These are phyloP conservation scores for Phytophthora pistaciae DNA, from an alignment of 352 stramenopile genomes.

Conservation along the genomic window DNA sequence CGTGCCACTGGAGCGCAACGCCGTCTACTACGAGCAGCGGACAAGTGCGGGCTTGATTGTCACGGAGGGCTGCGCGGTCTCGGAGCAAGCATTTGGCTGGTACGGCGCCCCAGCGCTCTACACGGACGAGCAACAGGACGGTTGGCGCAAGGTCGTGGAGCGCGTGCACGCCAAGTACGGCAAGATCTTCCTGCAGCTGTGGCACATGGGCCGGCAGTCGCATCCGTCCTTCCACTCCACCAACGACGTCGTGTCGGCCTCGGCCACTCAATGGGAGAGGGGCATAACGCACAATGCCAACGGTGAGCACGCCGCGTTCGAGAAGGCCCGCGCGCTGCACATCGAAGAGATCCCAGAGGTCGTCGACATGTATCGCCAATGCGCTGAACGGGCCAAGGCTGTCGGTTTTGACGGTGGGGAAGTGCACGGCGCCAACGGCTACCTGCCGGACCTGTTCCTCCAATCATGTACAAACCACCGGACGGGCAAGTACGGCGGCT, in stretches of 20 bases:
- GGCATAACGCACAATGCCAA: background rate
- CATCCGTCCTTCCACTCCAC: conserved; percentile 31
- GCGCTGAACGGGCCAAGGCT: background rate
- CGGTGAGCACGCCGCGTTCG: background rate
- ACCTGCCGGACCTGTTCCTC: conserved; percentile 7
- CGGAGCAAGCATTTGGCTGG: conserved; percentile 32
- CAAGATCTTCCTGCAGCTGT: conserved; percentile 80
- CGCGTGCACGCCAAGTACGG: conserved; percentile 26
- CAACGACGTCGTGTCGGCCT: conserved; percentile 2
- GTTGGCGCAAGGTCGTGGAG: conserved; percentile 31
- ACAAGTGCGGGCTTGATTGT: background rate
- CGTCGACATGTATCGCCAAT: conserved; percentile 1
- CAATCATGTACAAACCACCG: conserved; percentile 7
- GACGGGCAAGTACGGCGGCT: conserved; percentile 5
- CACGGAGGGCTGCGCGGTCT: conserved; percentile 3
- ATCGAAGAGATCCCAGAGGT: conserved; percentile 5
- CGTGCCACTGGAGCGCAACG: conserved; percentile 1
- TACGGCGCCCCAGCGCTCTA: conserved; percentile 55
- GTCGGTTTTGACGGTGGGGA: conserved; percentile 7
- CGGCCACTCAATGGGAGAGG: background rate
- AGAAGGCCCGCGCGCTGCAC: background rate
- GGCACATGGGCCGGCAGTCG: conserved; percentile 72
- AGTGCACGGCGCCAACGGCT: background rate
- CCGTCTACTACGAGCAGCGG: conserved; percentile 8
- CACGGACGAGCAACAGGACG: conserved; percentile 32